These are phyloP conservation scores for Rhodotorula sp. DNA, from an alignment of 1,284 basidiomycete genomes.

Conservation along the genomic window DNA sequence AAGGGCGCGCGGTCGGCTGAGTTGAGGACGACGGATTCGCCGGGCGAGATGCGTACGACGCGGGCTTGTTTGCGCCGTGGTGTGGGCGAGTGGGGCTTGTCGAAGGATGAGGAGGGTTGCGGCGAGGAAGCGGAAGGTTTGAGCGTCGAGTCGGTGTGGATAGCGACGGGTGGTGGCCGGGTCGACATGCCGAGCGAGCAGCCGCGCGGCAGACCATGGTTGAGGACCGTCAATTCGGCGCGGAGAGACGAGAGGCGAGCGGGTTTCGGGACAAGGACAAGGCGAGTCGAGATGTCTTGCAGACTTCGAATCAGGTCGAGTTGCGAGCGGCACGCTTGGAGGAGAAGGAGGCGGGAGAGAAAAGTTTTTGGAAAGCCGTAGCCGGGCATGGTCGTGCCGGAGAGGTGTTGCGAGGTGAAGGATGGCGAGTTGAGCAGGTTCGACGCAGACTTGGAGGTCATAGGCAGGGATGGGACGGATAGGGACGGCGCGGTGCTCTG, in stretches of 20 bases:
- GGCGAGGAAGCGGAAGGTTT: constrained; percentile 10
- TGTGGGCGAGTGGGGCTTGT: background rate
- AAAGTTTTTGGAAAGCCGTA: constrained; percentile 67
- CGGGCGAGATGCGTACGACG: constrained; percentile 94
- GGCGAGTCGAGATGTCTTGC: constrained; percentile 88
- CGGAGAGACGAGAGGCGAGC: constrained; percentile 91
- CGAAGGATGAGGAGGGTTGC: constrained; percentile 41
- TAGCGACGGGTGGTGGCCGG: constrained; percentile 7
- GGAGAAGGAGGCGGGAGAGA: constrained; percentile 62
- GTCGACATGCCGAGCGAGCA: constrained; percentile 45
- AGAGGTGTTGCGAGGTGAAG: constrained; percentile 1
- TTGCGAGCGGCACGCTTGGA: constrained; percentile 89
- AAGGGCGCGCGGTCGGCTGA: constrained; percentile 96
- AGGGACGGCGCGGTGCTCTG: constrained; percentile 28
- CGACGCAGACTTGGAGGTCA: constrained; percentile 57
- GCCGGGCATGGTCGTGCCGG: constrained; percentile 52
- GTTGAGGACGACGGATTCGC: constrained; percentile 96
- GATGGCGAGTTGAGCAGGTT: constrained; percentile 52
- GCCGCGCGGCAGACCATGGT: constrained; percentile 80
- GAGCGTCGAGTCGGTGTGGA: constrained; percentile 1
- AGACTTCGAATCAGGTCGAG: constrained; percentile 84
- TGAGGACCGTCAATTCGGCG: constrained; percentile 91
- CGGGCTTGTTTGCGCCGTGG: constrained; percentile 65
- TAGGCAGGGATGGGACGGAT: constrained; percentile 38
- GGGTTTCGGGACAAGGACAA: constrained; percentile 87